Conservation (phyloP, 2,329 filamentous ascomycete genomes). For the Nakataea oryzae region DNA sequence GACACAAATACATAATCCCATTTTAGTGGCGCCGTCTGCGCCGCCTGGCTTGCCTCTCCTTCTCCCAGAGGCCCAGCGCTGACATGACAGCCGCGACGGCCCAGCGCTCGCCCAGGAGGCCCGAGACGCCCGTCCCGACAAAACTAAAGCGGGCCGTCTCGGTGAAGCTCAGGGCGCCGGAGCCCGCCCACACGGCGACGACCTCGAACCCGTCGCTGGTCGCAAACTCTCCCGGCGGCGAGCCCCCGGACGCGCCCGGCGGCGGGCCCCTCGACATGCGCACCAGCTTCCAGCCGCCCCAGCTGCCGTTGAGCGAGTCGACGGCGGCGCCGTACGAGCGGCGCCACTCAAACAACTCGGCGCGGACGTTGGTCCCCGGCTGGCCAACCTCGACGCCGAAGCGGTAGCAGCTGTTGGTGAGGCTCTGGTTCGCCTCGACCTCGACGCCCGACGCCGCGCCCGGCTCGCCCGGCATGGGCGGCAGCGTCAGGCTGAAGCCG, state of each 20-base stretch:
- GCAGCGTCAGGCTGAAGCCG: conserved; percentile 17
- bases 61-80: conserved; percentile 20
- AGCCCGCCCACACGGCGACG: conserved; percentile 27
- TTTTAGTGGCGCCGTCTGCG: background rate
- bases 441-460: conserved; percentile 7
- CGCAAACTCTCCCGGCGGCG: conserved; percentile 9
- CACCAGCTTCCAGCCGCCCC: conserved; percentile 29
- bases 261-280: conserved; percentile 16
- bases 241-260: conserved; percentile 6
- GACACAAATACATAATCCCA: too few relatives aligned
- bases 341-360: conserved; percentile 33
- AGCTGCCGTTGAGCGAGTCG: conserved; percentile 17
- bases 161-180: conserved; percentile 16
- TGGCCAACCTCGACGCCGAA: conserved; percentile 24
- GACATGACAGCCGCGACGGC: conserved; percentile 30
- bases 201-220: conserved; percentile 27
- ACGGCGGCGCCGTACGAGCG: conserved; percentile 24
- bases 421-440: conserved; percentile 6
- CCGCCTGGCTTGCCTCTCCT: conserved; percentile 6
- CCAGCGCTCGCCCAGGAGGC: conserved; percentile 29
- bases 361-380: conserved; percentile 4
- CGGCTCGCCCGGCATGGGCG: conserved; percentile 12
- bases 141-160: conserved; percentile 28
- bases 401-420: conserved; percentile 12
- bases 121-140: conserved; percentile 24